phyloP scores from a whole-genome alignment of 768 basidiomycete genomes.

The Floccularia luteovirens region DNA sequence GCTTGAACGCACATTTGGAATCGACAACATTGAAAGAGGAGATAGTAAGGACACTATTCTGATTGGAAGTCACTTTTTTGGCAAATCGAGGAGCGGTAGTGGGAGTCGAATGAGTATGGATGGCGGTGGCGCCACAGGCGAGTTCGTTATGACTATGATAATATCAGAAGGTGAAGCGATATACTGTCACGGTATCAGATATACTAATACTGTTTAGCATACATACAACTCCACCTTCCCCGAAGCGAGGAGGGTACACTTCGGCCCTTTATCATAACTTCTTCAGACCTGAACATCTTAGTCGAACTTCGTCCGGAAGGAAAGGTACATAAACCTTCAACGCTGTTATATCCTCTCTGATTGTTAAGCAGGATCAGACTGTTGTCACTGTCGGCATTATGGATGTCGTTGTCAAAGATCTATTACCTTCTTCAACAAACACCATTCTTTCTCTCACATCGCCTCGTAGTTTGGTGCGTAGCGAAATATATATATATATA shows the following conservation, averaged over 20 bases:
- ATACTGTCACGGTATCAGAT: neutral
- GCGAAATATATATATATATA: too few species aligned
- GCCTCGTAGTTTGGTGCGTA: conserved; percentile 50
- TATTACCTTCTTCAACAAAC: conserved; percentile 23
- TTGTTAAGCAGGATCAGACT: conserved; percentile 52
- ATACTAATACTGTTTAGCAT: conserved; percentile 9
- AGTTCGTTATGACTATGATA: conserved; percentile 41
- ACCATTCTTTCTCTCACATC: conserved; percentile 49
- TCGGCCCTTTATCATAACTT: conserved; percentile 15
- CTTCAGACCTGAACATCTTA: conserved; percentile 54
- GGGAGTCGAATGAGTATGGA: conserved; percentile 25
- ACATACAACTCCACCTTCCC: conserved; percentile 13
- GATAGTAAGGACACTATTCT: conserved; percentile 53
- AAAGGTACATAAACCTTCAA: conserved; percentile 29
- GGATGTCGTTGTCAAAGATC: conserved; percentile 52
- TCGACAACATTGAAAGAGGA: conserved; percentile 16
- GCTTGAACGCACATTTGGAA: conserved; percentile 36
- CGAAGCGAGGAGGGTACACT: conserved; percentile 3
- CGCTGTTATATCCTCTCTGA: neutral
- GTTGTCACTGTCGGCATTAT: conserved; percentile 55
- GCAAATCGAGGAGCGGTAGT: conserved; percentile 41
- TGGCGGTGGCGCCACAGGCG: conserved; percentile 18
- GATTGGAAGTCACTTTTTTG: conserved; percentile 77
- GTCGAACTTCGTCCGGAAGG: conserved; percentile 67
- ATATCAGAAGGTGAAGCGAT: conserved; percentile 31